These are phyloP conservation scores for Phytophthora megakarya DNA, from an alignment of 352 stramenopile species.

Conservation along the genomic window DNA sequence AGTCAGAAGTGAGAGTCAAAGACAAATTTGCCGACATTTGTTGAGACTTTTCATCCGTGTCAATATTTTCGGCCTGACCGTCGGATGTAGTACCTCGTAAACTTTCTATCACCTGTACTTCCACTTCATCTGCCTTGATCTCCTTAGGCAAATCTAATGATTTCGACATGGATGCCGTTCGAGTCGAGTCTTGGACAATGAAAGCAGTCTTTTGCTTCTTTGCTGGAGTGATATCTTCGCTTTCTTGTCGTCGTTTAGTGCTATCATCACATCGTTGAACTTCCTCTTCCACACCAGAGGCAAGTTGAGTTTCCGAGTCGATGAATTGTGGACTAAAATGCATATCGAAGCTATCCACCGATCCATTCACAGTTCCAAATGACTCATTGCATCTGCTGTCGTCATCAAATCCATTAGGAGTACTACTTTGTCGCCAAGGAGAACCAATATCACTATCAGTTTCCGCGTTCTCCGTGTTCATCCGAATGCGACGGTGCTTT, in stretches of 20 bases:
- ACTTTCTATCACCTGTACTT: not conserved
- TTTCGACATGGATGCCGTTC: not conserved
- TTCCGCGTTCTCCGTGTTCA: constrained; percentile 18
- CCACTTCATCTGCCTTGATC: not conserved
- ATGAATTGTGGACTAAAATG: constrained; percentile 66
- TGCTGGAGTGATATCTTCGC: not conserved
- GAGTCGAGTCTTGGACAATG: not conserved
- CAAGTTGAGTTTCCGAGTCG: constrained; percentile 38
- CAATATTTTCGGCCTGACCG: constrained; percentile 24
- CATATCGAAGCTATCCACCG: constrained; percentile 37
- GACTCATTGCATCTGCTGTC: constrained; percentile 23
- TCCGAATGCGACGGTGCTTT: constrained; percentile 1
- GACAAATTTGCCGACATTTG: constrained; percentile 33
- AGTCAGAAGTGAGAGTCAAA: constrained; percentile 23
- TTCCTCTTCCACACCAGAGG: constrained; percentile 4
- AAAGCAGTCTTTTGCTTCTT: constrained; percentile 18
- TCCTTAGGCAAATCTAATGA: not conserved
- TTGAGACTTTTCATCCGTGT: constrained; percentile 43
- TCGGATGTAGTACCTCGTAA: not conserved
- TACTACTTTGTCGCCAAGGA: constrained; percentile 10
- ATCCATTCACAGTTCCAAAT: constrained; percentile 41
- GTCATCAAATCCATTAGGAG: not conserved
- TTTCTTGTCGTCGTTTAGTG: constrained; percentile 7
- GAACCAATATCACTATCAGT: constrained; percentile 26
- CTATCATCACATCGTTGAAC: not conserved